Evolutionary conservation across 176 grass and related monocot genomes (phyloP), one percentile per base, ranked within the genome.

Genomic region (Eragrostis curvula): DNA sequence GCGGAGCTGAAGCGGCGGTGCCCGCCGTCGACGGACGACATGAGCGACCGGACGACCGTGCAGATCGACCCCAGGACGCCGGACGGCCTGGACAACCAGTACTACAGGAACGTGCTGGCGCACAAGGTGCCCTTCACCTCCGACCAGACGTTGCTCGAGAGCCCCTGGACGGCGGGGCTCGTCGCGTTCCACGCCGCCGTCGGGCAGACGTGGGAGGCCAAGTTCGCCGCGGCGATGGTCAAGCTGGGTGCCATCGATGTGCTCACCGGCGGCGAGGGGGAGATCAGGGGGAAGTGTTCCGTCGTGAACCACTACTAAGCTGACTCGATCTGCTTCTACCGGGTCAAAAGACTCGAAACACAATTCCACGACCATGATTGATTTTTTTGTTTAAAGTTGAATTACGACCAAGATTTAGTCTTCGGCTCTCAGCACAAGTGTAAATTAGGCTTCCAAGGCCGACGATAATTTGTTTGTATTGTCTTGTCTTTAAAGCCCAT

Each of bases 131-230:
- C 81, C 12, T 75, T 92, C 80, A 47, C 29, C 11, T 92, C 90
- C 40, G 90, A 92, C 71, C 90, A 92, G 70, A 55, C 73, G 55
- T 40, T 89, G 75, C 84, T 84, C 13, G 59, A 73, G 23, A 81
- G 80, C 65, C 20, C 56, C 5, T 16, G 14, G 50, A 92, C 87
- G 0, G 74, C 74, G 5, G 60, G 68, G 17, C 11, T 90, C 70
- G 84, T 86, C 16, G 62, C 50, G 9, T 73, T 72, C 74, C 51
- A 83, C 15, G 80, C 84, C 30, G 42, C 79, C 2, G 44, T 51
- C 0, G 84, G 62, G 0, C 3, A 28, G 17, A 61, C 71, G 9
- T 85, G 81, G 81, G 61, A 74, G 62, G 42, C 60, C 50, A 89
- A 80, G 75, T 89, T 89, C 10, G 82, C 82, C 3, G 61, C 45